Evolutionary conservation across 768 basidiomycete genomes (phyloP).

Genomic region (Auricularia cornea): DNA sequence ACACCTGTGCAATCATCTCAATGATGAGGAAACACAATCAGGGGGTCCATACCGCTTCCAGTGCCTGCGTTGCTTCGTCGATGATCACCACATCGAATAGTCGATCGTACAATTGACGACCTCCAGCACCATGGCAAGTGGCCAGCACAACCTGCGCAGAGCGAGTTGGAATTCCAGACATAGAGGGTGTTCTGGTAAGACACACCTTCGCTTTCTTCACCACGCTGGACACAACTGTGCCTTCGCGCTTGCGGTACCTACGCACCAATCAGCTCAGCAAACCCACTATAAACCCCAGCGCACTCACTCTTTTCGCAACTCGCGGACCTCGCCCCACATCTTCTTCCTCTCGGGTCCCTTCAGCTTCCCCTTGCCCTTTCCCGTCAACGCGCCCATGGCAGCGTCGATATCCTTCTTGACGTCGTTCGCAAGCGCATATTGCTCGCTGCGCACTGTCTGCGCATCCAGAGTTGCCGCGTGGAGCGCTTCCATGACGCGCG

Average conservation of each 20-base stretch:
- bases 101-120: constrained; percentile 65
- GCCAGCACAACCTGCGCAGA: constrained; percentile 65
- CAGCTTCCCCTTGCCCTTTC: constrained; percentile 65
- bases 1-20: constrained; percentile 41
- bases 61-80: constrained; percentile 94
- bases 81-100: constrained; percentile 91
- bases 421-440: constrained; percentile 80
- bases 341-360: constrained; percentile 1
- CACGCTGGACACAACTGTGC: constrained; percentile 73
- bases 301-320: constrained; percentile 77
- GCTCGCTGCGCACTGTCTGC: constrained; percentile 13
- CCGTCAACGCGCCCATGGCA: constrained; percentile 55
- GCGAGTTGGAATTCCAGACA: background rate
- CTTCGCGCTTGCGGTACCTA: constrained; percentile 86
- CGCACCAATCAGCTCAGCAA: background rate
- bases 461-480: constrained; percentile 17
- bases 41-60: constrained; percentile 63
- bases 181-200: background rate
- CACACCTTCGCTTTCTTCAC: constrained; percentile 67
- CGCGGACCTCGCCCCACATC: constrained; percentile 5
- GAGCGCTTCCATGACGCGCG: constrained; percentile 66
- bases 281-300: background rate
- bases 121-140: constrained; percentile 92
- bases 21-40: background rate
- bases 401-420: constrained; percentile 79